Evolutionary conservation across 306 rosid genomes (phyloP), one percentile per base, ranked within the genome.

Genomic region (Gastrolobium villosum): DNA sequence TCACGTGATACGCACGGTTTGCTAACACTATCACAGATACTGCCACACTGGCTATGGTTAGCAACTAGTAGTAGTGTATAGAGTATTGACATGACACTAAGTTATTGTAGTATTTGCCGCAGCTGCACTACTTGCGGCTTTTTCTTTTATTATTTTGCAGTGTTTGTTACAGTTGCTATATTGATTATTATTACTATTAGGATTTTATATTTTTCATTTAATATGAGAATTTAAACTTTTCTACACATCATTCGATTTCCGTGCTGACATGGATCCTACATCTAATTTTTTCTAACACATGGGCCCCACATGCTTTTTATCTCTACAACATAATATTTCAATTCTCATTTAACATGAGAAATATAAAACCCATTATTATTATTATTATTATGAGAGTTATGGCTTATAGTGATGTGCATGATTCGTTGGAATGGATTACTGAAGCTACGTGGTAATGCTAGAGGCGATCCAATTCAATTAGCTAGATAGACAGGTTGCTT

Each of bases 1-100:
- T 73, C 78, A 73, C 78, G 78, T 72, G 77, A 39, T 41, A 4
- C 9, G 65, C 41, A 54, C 30, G 37, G 59, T 39, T 55, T 10
- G 36, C 30, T 13, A 26, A 28, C 11, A n/a, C 14, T 9, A 70
- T 31, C 28, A 39, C 30, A 13, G 8, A 55, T 40, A 72, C 28
- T 55, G 53, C 4, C 57, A 28, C 56, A 32, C 34, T 28, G 49
- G 49, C 10, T 35, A 15, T 15, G 10, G n/a, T 45, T 52, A 36
- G 46, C 26, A 20, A 20, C 26, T n/a, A 62, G 68, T 37, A 14
- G 48, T 31, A 62, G 46, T 36, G 14, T 9, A 11, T 13, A 36
- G 28, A 28, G 37, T 56, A 56, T 56, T n/a, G n/a, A n/a, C n/a
- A n/a, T n/a, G n/a, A n/a, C n/a, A n/a, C n/a, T n/a, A n/a, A n/a